Evolutionary conservation across 1,284 basidiomycete genomes (phyloP), one percentile per base, ranked within the genome.

Genomic region (Ustilago shanxiensis): DNA sequence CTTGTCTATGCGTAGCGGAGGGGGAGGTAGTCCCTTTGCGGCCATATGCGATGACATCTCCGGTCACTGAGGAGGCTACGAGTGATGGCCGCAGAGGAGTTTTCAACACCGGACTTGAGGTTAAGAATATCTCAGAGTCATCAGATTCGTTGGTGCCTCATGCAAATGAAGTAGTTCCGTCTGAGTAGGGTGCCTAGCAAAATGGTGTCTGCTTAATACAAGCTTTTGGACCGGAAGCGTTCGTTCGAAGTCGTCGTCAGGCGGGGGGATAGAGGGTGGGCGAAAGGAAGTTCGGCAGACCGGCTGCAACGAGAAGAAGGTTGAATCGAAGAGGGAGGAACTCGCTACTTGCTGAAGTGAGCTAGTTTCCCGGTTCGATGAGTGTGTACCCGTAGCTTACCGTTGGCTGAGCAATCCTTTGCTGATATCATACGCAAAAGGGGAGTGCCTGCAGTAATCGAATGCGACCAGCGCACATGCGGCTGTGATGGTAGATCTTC

Each of bases 21-120:
- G 69, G 22, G 69, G 69, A 39, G 69, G 64, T 10, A 72, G 64
- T 24, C n/a, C 69, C 45, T 72, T 72, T 28, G 60, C 1, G 28
- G 55, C 45, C n/a, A 57, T 20, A 7, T 58, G 45, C 7, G 64
- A 50, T 20, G 59, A 20, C 69, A 72, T 71, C 20, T 41, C 37
- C 37, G 13, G 37, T 41, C 37, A 41, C 37, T 28, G 18, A 18
- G 45, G 28, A 35, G 49, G n/a, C 14, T 7, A 22, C 45, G 45
- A 10, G 18, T 41, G 14, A 16, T 16, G 18, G 37, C 6, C 7
- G 37, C 37, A 11, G 37, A n/a, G 18, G 37, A 41, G n/a, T n/a
- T n/a, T n/a, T 6, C 37, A 10, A n/a, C 18, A 41, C 37, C 5
- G 14, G 37, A 41, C 37, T 14, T 41, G 18, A n/a, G 3, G 37